These are phyloP conservation scores for Lunularia cruciata DNA, from an alignment of 225 moss, liverwort and hornwort genomes.

Conservation along the genomic window DNA sequence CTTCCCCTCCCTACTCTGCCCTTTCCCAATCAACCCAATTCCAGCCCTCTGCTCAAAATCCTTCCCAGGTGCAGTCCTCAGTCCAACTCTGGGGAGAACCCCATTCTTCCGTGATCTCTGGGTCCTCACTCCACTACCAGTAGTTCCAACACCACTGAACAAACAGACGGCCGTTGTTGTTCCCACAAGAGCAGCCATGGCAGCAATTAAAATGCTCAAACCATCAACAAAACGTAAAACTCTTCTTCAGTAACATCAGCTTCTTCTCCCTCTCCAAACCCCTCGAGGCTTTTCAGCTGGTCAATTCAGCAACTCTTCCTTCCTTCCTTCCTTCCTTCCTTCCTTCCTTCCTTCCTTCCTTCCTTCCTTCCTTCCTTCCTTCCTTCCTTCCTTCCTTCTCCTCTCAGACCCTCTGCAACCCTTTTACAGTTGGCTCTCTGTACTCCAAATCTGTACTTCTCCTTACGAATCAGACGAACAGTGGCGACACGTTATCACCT, in stretches of 20 bases:
- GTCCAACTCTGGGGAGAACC: not conserved
- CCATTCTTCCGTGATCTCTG: not conserved
- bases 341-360: no score
- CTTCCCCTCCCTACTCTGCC: not conserved
- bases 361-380: no score
- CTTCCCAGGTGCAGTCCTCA: not conserved
- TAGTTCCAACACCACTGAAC: not conserved
- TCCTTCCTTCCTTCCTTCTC: no score
- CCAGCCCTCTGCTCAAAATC: not conserved
- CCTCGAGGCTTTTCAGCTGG: no score
- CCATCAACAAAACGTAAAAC: not conserved
- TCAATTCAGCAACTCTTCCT: no score
- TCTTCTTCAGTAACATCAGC: not conserved
- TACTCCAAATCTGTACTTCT: not conserved
- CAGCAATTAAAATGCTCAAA: not conserved
- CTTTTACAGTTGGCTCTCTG: no score
- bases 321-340: no score
- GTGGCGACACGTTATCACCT: not conserved
- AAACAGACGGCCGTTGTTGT: not conserved
- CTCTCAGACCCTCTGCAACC: no score
- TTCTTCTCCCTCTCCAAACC: not conserved
- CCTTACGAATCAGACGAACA: not conserved
- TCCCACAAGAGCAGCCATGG: constrained; percentile 11
- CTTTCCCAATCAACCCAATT: not conserved
- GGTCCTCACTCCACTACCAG: not conserved